phyloP scores from a whole-genome alignment of 1,139 yeast species.

The Hyphopichia burtonii region DNA sequence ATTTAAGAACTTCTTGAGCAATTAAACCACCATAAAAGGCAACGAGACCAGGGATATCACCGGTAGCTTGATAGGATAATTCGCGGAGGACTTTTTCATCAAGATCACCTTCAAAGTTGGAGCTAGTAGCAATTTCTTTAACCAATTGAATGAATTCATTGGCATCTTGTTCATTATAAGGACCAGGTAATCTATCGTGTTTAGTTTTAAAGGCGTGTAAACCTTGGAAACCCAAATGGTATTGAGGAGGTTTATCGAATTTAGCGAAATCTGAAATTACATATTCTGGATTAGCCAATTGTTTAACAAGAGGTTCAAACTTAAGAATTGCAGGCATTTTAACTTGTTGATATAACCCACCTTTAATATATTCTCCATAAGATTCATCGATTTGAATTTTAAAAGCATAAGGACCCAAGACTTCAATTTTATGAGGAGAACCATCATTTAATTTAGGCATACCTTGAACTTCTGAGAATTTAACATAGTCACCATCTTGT shows the following conservation, averaged over 20 bases:
- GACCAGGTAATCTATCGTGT: slow-evolving; percentile 68
- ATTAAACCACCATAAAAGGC: slow-evolving; percentile 93
- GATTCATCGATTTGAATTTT: slow-evolving; percentile 56
- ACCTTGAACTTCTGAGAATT: slow-evolving; percentile 85
- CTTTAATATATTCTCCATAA: slow-evolving; percentile 68
- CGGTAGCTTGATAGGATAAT: slow-evolving; percentile 80
- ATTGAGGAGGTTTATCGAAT: slow-evolving; percentile 86
- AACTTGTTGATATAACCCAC: slow-evolving; percentile 91
- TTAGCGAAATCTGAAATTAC: slow-evolving; percentile 87
- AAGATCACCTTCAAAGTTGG: slow-evolving; percentile 55
- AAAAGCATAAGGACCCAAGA: slow-evolving; percentile 92
- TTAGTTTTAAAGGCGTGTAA: slow-evolving; percentile 68
- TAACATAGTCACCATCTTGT: slow-evolving; percentile 88
- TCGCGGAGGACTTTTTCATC: slow-evolving; percentile 69
- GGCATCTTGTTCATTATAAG: slow-evolving; percentile 76
- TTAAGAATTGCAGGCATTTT: slow-evolving; percentile 69
- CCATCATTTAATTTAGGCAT: slow-evolving; percentile 67
- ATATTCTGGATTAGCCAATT: slow-evolving; percentile 75
- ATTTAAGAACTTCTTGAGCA: slow-evolving; percentile 96
- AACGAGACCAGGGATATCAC: slow-evolving; percentile 86
- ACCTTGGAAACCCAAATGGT: slow-evolving; percentile 91
- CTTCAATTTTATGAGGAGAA: slow-evolving; percentile 70
- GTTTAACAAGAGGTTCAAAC: slow-evolving; percentile 65
- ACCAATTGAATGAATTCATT: slow-evolving; percentile 61
- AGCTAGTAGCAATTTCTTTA: slow-evolving; percentile 56